Percentiles rank a stretch among this genome's conserved stretches.
Conservation (phyloP, 345 rosid genomes). For the Euphorbia pulcherrima region DNA sequence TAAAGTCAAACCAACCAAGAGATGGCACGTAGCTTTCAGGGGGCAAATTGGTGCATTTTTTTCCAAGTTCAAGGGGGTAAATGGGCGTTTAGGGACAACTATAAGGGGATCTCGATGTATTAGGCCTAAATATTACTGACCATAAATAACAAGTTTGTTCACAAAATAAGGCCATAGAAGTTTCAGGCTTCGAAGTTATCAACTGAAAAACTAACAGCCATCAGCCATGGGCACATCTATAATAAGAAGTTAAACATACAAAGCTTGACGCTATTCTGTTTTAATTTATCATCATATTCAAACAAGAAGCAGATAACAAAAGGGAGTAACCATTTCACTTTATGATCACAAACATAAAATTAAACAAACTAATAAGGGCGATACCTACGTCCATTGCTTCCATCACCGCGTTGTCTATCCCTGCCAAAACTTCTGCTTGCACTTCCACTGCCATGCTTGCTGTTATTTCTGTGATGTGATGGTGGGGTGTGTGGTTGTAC, state of each 20-base stretch:
- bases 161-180: background rate
- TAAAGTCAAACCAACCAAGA: too few relatives aligned
- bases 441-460: constrained; percentile 41
- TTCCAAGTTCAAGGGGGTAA: too few relatives aligned
- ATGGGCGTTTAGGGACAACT: too few relatives aligned
- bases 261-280: background rate
- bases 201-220: background rate
- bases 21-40: too few relatives aligned
- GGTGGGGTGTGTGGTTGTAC: constrained; percentile 47
- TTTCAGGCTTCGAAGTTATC: background rate
- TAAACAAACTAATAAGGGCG: constrained; percentile 51
- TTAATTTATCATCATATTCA: background rate
- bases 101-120: too few relatives aligned
- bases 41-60: too few relatives aligned
- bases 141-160: background rate
- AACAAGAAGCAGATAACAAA: background rate
- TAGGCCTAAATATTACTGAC: background rate
- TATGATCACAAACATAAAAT: background rate
- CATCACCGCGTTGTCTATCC: constrained; percentile 53
- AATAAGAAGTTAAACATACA: background rate
- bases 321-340: background rate
- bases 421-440: constrained; percentile 40
- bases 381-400: constrained; percentile 64
- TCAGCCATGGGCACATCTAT: background rate
- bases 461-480: constrained; percentile 41